These are phyloP conservation scores for Ophiostoma ulmi DNA, from an alignment of 2,329 filamentous ascomycete species.

Conservation along the genomic window DNA sequence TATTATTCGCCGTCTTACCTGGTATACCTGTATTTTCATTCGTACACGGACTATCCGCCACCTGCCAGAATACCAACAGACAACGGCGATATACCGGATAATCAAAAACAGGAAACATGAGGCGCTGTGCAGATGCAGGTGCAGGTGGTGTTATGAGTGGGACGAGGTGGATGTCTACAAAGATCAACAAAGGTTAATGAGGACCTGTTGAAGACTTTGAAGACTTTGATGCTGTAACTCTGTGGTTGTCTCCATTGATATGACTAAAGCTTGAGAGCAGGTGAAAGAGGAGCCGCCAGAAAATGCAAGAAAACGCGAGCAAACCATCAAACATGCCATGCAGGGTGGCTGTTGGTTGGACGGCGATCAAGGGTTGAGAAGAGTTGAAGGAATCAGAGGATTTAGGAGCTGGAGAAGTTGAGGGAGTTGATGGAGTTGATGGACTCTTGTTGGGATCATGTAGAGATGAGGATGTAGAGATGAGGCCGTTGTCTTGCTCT, in stretches of 20 bases:
- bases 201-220: not conserved
- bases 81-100: not conserved
- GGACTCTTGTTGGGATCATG: not conserved
- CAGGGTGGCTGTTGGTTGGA: not conserved
- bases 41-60: too few species aligned
- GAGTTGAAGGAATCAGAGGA: not conserved
- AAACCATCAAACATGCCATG: not conserved
- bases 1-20: not conserved
- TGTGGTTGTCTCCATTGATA: not conserved
- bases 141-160: not conserved
- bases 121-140: not conserved
- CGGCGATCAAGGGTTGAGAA: not conserved
- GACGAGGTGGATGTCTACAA: not conserved
- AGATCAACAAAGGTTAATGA: not conserved
- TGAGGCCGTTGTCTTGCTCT: not conserved
- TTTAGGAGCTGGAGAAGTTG: not conserved
- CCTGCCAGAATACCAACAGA: not conserved
- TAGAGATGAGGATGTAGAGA: not conserved
- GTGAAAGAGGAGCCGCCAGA: not conserved
- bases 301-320: not conserved
- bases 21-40: not conserved
- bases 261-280: too few species aligned
- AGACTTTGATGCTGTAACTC: not conserved
- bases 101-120: not conserved
- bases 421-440: too few species aligned